Evolutionary conservation across 176 grass and related monocot species (phyloP).

Genomic region (Pontederia paniculata): DNA sequence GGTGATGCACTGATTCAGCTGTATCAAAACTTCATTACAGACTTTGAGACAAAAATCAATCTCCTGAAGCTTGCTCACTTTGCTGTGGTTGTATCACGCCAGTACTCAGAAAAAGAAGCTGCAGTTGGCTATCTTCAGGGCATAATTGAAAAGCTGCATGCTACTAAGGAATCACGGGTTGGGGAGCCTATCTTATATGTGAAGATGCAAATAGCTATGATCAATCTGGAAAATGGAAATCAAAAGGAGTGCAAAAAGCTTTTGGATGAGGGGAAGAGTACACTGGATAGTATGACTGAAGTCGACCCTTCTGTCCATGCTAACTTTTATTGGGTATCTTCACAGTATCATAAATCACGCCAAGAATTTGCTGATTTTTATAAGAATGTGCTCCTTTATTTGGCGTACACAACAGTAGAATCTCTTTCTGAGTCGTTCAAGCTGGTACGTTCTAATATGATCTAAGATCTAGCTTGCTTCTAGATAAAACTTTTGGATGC

Average conservation of each 20-base stretch:
- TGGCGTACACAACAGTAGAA: constrained; percentile 80
- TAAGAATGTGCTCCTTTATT: constrained; percentile 80
- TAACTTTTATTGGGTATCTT: constrained; percentile 85
- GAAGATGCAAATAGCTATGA: constrained; percentile 83
- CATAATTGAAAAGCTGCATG: constrained; percentile 53
- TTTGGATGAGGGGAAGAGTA: constrained; percentile 69
- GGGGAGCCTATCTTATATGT: constrained; percentile 67
- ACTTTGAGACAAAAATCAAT: constrained; percentile 89
- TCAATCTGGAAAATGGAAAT: constrained; percentile 58
- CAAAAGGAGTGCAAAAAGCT: constrained; percentile 85
- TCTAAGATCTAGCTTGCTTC: too few species aligned
- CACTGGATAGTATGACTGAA: constrained; percentile 79
- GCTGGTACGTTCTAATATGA: constrained; percentile 31
- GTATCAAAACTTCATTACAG: constrained; percentile 81
- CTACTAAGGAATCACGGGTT: constrained; percentile 47
- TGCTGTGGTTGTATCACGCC: constrained; percentile 56
- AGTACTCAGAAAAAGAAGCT: constrained; percentile 67
- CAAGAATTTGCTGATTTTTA: constrained; percentile 91
- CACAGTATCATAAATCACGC: constrained; percentile 59
- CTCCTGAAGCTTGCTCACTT: constrained; percentile 82
- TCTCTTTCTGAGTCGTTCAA: constrained; percentile 77
- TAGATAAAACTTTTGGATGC: too few species aligned
- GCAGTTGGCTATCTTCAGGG: constrained; percentile 68
- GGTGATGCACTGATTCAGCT: constrained; percentile 81
- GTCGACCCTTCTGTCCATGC: constrained; percentile 74